Conservation (phyloP, 805 yeast genomes). For the Lipomyces starkeyi region DNA sequence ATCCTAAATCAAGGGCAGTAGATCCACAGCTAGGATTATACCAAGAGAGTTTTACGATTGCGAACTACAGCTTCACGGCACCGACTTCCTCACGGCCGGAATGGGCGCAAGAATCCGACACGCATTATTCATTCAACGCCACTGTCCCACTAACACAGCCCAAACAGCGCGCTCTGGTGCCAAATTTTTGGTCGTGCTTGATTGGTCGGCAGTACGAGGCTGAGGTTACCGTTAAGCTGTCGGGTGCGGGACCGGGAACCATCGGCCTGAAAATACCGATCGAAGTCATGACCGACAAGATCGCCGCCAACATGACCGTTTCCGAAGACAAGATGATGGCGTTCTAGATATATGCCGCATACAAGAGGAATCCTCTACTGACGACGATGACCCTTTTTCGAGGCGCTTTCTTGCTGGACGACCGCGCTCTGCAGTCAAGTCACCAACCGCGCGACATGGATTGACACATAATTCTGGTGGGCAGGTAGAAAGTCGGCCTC, state of each 20-base stretch:
- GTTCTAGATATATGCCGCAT: neutral
- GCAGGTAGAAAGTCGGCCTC: neutral
- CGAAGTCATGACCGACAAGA: conserved; percentile 23
- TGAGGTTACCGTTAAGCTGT: conserved; percentile 23
- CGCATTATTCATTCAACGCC: conserved; percentile 15
- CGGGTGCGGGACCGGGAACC: conserved; percentile 10
- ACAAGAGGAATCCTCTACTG: neutral
- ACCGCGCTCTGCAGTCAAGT: neutral
- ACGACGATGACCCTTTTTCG: neutral
- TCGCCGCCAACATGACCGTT: conserved; percentile 21
- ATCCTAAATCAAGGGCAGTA: conserved; percentile 20
- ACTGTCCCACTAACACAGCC: conserved; percentile 22
- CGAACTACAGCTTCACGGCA: neutral
- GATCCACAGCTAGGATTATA: conserved; percentile 28
- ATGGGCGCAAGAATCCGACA: conserved; percentile 22
- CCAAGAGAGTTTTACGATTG: conserved; percentile 17
- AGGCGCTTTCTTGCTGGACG: neutral
- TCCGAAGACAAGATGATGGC: neutral
- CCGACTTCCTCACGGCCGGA: neutral
- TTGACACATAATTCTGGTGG: neutral
- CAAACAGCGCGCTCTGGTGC: conserved; percentile 16
- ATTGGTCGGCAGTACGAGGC: conserved; percentile 33
- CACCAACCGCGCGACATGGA: neutral
- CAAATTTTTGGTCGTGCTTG: conserved; percentile 32
- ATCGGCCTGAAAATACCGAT: conserved; percentile 22